Base-by-base conservation (phyloP, 257 asterid genomes). In the Oldenlandia corymbosa region DNA sequence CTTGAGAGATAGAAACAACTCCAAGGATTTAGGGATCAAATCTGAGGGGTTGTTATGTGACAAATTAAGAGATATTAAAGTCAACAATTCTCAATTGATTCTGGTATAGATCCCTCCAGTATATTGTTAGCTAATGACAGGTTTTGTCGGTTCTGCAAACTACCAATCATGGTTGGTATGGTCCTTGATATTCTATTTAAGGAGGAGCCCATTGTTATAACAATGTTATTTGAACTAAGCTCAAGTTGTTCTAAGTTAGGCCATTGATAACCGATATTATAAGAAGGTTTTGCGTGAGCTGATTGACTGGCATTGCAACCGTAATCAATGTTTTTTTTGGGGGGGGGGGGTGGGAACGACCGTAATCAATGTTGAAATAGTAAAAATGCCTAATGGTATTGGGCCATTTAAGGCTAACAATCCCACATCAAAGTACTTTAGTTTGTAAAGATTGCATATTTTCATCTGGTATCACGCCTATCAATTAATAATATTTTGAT, bases 391-490 rank as follows among this genome's bases (percentile, higher is more conserved):
- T 10, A 2, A 7, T 7, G 86, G 86, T 4, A 81, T 20, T n/a
- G 60, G 8, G 3, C 75, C 77, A 5, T 9, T 43, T 34, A 76
- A 65, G 42, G 63, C 31, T 24, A 73, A 75, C 26, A 20, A 53
- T 9, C 6, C 41, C 17, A 55, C 9, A 2, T 11, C 24, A 12
- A 48, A 43, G 11, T 13, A 4, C 64, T 64, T 34, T 67, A 73
- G 32, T 45, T 56, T 45, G 47, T 36, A 41, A 48, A 79, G 79
- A 13, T 64, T 66, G 45, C 77, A 66, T 36, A 79, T 57, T 62
- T n/a, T 79, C 84, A 7, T 46, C 63, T 30, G 79, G 78, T 50
- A 76, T 68, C n/a, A n/a, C n/a, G n/a, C n/a, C n/a, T n/a, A n/a
- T n/a, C n/a, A n/a, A n/a, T n/a, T n/a, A n/a, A n/a, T n/a, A n/a